Base-by-base conservation (phyloP, 2,329 filamentous ascomycete genomes). In the Pseudonectria buxi region DNA sequence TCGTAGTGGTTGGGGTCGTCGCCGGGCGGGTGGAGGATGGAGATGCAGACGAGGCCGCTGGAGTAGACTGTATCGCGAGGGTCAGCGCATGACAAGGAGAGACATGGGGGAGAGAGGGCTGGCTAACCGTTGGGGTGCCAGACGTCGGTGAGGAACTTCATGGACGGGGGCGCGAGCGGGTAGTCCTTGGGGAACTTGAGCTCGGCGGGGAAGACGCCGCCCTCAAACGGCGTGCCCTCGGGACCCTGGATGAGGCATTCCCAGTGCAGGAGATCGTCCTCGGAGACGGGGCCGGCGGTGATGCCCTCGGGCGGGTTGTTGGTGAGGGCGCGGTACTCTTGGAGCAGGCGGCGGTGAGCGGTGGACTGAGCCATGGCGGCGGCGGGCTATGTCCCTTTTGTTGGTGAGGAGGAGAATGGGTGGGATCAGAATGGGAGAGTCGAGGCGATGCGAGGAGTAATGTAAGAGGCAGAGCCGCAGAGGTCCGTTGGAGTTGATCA, bases 1-100 rank as follows among this genome's bases (percentile, higher is more conserved):
- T 96, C 90, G 73, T 96, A 96, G 69, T 95, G 89, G 68, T 95
- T 95, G 36, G 92, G 92, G 63, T 96, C 90, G 65, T 96, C 90
- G 54, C 92, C 90, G 3, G 90, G 90, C 3, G 90, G 83, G 63
- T 96, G 90, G 3, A 96, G 80, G 67, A 96, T 96, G n/a, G 86
- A 94, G 56, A 96, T 96, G 68, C 90, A 96, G 51, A 96, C 92
- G 13, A 90, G 76, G 45, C 90, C 90, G 58, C 83, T 90, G 12
- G 83, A 76, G 60, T 96, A 96, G 34, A 96, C 89, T 95, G 47
- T n/a, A n/a, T n/a, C n/a, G n/a, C 27, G 12, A 14, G 14, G 13
- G 7, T 9, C 22, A 10, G 25, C 28, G 6, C 10, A 22, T n/a
- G 10, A 24, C 24, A 37, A 31, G 32, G 24, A 26, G 35, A 22